Evolutionary conservation across 2,329 filamentous ascomycete genomes (phyloP).

Genomic region (Diaporthe sp.): DNA sequence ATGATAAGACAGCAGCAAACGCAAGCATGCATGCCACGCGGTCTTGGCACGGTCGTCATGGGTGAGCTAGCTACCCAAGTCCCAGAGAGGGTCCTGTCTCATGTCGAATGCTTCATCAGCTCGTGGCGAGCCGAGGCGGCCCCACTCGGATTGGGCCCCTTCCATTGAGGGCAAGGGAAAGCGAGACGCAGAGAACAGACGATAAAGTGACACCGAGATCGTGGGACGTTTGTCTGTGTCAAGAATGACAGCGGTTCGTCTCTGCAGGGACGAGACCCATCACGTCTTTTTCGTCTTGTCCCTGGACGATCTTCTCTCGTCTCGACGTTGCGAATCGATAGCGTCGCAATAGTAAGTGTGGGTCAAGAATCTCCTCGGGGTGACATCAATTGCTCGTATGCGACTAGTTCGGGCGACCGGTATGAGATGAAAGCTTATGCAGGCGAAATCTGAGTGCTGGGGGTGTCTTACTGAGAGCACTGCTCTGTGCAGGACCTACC

Average conservation of each 20-base stretch:
- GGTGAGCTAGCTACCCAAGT: not conserved
- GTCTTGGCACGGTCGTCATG: not conserved
- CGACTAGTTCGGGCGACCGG: not conserved
- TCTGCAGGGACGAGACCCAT: not conserved
- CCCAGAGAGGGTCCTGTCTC: not conserved
- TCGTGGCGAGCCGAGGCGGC: conserved; percentile 19
- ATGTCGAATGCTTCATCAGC: not conserved
- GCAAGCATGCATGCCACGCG: conserved; percentile 19
- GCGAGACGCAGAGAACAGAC: not conserved
- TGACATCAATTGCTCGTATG: not conserved
- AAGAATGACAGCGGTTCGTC: not conserved
- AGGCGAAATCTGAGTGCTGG: not conserved
- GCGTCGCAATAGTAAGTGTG: conserved; percentile 14
- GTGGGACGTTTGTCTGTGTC: not conserved
- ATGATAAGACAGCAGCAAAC: not conserved
- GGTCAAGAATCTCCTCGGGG: not conserved
- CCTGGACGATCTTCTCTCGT: not conserved
- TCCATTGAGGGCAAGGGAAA: too few relatives aligned
- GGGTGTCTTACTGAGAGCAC: not conserved
- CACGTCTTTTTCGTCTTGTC: not conserved
- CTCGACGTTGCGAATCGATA: not conserved
- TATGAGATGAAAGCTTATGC: conserved; percentile 23
- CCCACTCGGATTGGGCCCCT: conserved; percentile 3
- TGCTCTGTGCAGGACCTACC: not conserved
- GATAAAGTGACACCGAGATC: not conserved